Conservation (phyloP, 176 grass and related monocot species). For the Olyra latifolia region DNA sequence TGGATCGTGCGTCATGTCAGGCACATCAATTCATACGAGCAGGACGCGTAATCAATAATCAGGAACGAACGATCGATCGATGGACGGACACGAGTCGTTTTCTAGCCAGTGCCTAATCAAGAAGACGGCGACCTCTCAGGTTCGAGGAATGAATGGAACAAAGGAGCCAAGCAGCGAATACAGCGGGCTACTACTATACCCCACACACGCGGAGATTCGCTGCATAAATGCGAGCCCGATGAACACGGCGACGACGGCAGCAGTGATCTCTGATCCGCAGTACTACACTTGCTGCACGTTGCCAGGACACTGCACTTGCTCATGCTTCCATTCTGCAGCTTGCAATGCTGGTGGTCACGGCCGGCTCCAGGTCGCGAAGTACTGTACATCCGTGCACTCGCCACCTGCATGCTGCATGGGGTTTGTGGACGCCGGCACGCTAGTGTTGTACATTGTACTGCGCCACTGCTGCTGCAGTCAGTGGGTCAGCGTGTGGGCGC, state of each 20-base stretch:
- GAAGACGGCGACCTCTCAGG: no score
- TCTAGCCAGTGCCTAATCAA: neutral
- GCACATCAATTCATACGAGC: neutral
- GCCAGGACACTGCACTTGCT: no score
- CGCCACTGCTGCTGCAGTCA: neutral
- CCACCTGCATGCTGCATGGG: neutral
- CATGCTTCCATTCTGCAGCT: no score
- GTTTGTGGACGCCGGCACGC: neutral
- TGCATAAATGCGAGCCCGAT: neutral
- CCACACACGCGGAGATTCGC: neutral
- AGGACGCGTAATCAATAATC: neutral
- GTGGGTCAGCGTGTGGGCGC: neutral
- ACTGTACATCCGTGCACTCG: neutral
- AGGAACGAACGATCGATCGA: neutral
- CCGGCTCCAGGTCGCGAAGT: no score
- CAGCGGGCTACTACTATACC: neutral
- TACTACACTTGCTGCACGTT: no score
- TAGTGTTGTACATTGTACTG: neutral
- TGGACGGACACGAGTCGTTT: neutral
- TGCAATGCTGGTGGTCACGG: no score
- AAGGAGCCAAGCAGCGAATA: neutral
- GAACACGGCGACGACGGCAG: neutral
- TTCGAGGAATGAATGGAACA: neutral
- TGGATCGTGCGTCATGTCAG: neutral
- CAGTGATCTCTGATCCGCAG: neutral